These are phyloP conservation scores for Stromatinia cepivora DNA, from an alignment of 2,329 filamentous ascomycete species.

Conservation along the genomic window DNA sequence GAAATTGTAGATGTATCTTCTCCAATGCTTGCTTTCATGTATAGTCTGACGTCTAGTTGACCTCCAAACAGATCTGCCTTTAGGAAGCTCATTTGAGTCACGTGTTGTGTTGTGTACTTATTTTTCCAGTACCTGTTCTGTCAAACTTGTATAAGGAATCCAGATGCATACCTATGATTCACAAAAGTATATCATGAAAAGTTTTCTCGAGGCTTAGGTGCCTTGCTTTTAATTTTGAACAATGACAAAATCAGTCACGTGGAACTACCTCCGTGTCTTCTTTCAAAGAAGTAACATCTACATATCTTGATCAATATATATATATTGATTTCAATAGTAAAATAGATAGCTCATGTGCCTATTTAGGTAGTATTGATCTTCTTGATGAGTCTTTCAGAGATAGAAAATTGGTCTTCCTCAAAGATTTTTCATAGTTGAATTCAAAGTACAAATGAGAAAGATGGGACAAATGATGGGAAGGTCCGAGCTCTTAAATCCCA, in stretches of 20 bases:
- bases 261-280: too few relatives aligned
- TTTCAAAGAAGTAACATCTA: background rate
- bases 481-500: background rate
- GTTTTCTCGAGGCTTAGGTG: background rate
- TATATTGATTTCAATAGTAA: background rate
- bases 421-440: background rate
- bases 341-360: background rate
- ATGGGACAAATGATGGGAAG: background rate
- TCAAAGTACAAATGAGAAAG: background rate
- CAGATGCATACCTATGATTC: background rate
- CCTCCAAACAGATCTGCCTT: background rate
- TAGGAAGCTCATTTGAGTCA: too few relatives aligned
- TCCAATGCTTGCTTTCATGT: background rate
- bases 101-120: too few relatives aligned
- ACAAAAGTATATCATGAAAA: background rate
- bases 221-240: background rate
- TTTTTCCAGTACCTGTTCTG: too few relatives aligned
- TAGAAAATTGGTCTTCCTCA: background rate
- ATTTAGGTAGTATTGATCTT: background rate
- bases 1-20: background rate
- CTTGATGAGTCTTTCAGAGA: background rate
- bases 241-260: background rate
- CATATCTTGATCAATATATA: background rate
- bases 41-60: background rate
- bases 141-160: background rate